These are phyloP conservation scores for Aspergillus puulaauensis DNA, from an alignment of 2,329 filamentous ascomycete genomes.

Conservation along the genomic window DNA sequence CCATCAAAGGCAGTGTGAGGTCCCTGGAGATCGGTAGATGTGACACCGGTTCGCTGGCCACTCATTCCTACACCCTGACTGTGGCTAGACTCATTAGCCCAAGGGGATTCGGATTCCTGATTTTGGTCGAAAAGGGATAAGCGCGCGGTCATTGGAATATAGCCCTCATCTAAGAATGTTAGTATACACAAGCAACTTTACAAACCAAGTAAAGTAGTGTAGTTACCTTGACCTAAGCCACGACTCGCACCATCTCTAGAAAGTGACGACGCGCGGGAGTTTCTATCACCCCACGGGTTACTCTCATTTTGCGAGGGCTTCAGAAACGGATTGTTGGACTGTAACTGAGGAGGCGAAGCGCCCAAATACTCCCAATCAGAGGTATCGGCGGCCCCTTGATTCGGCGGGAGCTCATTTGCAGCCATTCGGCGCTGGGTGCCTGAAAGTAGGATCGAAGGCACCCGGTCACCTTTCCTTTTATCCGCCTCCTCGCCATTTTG, in stretches of 20 bases:
- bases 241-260: conserved; percentile 24
- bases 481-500: conserved; percentile 2
- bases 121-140: conserved; percentile 36
- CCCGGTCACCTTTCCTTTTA: conserved; percentile 14
- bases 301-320: conserved; percentile 26
- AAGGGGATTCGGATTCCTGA: conserved; percentile 26
- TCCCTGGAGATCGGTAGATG: conserved; percentile 14
- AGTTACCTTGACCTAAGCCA: conserved; percentile 32
- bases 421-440: conserved; percentile 22
- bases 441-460: conserved; percentile 24
- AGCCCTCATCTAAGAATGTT: conserved; percentile 31
- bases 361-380: conserved; percentile 22
- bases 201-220: not conserved
- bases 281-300: conserved; percentile 21
- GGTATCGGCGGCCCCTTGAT: conserved; percentile 9
- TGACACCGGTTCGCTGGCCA: conserved; percentile 11
- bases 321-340: conserved; percentile 43
- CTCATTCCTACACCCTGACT: conserved; percentile 7
- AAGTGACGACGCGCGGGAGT: conserved; percentile 19
- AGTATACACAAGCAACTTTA: conserved; percentile 9
- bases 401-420: conserved; percentile 22
- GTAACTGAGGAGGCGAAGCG: conserved; percentile 28
- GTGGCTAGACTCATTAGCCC: conserved; percentile 23
- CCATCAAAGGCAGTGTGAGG: conserved; percentile 3
- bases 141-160: conserved; percentile 41